Evolutionary conservation across 805 yeast species (phyloP), one percentile per base, ranked within the genome.

Genomic region (Blastobotrys peoriensis): DNA sequence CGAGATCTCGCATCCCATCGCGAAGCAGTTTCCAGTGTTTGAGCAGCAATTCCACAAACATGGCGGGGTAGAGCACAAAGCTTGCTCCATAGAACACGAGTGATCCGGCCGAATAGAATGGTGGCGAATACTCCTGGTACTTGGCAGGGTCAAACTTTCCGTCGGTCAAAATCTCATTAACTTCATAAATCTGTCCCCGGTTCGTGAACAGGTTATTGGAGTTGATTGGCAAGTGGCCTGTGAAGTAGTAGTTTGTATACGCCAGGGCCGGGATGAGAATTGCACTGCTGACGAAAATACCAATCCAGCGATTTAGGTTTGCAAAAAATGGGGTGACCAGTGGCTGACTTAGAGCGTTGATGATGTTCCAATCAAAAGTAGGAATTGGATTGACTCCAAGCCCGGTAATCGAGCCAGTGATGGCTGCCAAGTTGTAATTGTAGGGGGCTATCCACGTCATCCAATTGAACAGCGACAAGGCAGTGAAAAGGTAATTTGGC

Each of bases 121-220:
- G 86, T 5, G 85, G 83, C 1, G 86, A 81, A 62, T 81, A 81
- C 5, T 62, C 59, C 53, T 74, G 61, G 61, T 81, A 81, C 4
- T 66, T 75, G 9, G 60, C 64, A 39, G 65, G 61, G 5, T 60
- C 62, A 41, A 63, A 61, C 54, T 74, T 67, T 49, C 81, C 69
- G 1, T 25, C 23, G 78, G 68, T 19, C 54, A 56, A 58, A 21
- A 80, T 67, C 38, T 70, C 59, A 15, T 69, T 67, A 34, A 79
- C 75, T 19, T 73, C 64, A 57, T 69, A 80, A 0, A 66, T 51
- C 34, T 66, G 59, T 18, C 80, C 85, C 30, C 65, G 68, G 53
- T 79, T 79, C 48, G 75, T 72, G 61, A 69, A 79, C 28, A 79
- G 57, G 13, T 63, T 61, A 56, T 76, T 76, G 15, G 76, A 64